Evolutionary conservation across 768 basidiomycete genomes (phyloP), one percentile per base, ranked within the genome.

Genomic region (Udeniomyces megalosporus): DNA sequence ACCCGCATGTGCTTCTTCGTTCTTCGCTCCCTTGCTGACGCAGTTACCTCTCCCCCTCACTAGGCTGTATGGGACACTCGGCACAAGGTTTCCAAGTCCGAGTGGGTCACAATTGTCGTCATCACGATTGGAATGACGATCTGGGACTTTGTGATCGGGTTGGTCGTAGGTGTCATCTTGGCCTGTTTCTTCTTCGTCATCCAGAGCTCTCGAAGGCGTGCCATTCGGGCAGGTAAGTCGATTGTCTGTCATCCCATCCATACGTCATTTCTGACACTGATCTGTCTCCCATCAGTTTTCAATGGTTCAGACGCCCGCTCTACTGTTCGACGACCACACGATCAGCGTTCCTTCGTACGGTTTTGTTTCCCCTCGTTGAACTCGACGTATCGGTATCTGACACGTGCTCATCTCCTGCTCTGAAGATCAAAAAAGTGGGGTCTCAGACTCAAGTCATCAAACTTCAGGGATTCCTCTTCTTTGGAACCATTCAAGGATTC

Each of bases 141-240:
- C 69, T 73, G 59, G 66, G 71, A 70, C 28, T 52, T 42, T 69
- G 91, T 96, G 6, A 82, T 85, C 67, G 93, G 93, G 0, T 86
- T 99, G 0, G 73, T 92, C 2, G 88, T 92, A 68, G 93, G 93
- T 5, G 88, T 97, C 69, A 76, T 93, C 60, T 82, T 90, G 61
- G 88, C 88, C 69, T 95, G 90, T 84, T 73, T 96, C 73, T 95
- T 93, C 76, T 99, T 99, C 70, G 93, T 99, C n/a, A 79, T 97
- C 2, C 88, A 93, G 69, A 93, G 87, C 63, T 95, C 91, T 0
- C 85, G 84, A 68, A 74, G 88, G 17, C 75, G 81, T 49, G 88
- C 89, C 66, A 90, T 99, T 64, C 82, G 93, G 10, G 80, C 84
- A 0, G 61, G 61, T 62, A 17, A 31, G 61, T 56, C 26, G 4